These are phyloP conservation scores for Haplographium delicatum DNA, from an alignment of 495 filamentous ascomycete genomes.

Conservation along the genomic window DNA sequence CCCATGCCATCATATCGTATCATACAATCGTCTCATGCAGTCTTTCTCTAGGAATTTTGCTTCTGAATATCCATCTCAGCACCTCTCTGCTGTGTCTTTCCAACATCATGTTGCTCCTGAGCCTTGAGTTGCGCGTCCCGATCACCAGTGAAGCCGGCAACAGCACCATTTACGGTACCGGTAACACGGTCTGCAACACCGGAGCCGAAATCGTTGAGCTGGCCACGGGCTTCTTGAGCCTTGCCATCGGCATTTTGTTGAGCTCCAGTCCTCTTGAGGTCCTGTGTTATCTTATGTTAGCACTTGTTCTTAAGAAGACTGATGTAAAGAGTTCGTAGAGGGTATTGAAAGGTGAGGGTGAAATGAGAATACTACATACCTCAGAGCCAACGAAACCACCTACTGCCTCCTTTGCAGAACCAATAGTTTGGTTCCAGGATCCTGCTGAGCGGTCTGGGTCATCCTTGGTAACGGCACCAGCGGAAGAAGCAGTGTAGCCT, in stretches of 20 bases:
- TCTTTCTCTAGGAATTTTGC: conserved; percentile 48
- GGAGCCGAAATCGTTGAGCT: conserved; percentile 67
- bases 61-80: conserved; percentile 80
- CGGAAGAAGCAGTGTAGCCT: conserved; percentile 58
- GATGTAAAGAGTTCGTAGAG: background rate
- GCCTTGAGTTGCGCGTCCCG: conserved; percentile 51
- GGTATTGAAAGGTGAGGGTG: background rate
- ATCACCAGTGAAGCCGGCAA: conserved; percentile 70
- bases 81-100: conserved; percentile 81
- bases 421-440: conserved; percentile 80
- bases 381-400: conserved; percentile 73
- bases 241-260: conserved; percentile 79
- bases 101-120: conserved; percentile 68
- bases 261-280: conserved; percentile 64
- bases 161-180: conserved; percentile 64
- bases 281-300: conserved; percentile 27
- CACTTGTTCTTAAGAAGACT: background rate
- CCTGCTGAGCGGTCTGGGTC: conserved; percentile 66
- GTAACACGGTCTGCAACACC: conserved; percentile 67
- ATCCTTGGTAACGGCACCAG: conserved; percentile 68
- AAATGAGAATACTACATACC: conserved; percentile 35
- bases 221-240: conserved; percentile 76
- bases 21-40: conserved; percentile 4
- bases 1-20: conserved; percentile 3
- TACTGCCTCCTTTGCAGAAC: conserved; percentile 75